Evolutionary conservation across 345 rosid species (phyloP), one percentile per base, ranked within the genome.

Genomic region (Streptanthus diversifolius): DNA sequence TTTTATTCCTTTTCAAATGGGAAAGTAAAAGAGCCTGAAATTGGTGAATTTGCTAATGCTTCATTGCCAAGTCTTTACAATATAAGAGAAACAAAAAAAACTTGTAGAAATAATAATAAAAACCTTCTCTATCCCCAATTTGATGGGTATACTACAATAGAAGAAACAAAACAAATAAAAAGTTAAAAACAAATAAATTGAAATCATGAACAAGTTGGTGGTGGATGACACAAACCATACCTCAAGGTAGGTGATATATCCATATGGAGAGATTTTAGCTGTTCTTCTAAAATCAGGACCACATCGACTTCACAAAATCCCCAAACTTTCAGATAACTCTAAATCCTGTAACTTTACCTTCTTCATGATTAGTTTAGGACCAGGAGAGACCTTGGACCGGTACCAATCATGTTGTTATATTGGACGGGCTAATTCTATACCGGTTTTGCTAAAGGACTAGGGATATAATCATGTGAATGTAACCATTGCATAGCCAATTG

Each of bases 231-330:
- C 71, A 71, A 70, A 77, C 80, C 76, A 71, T 77, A 77, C 80
- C 80, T 71, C 72, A 77, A 77, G 76, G 72, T 77, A 64, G 80
- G 72, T 77, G 76, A 29, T 64, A 77, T 68, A 68, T 69, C 75
- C 79, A 37, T 57, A 77, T 77, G 72, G 55, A 71, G 53, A 64
- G 74, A 53, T 68, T 70, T 27, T 70, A 76, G 80, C 66, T 69
- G 14, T 69, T 76, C 71, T 48, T 76, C 13, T 64, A 22, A 41
- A 56, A 27, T 39, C 1, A 63, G 80, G 80, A 71, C 80, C 76
- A 77, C 80, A 27, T 71, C 39, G 63, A 19, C 60, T 61, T 36
- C 36, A 54, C 70, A 69, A 63, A 76, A 69, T 69, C 79, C 69
- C 59, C 27, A 44, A 44, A 10, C 60, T 66, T 66, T 74, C n/a